These are phyloP conservation scores for Xylaria palmicola DNA, from an alignment of 495 filamentous ascomycete species.

Conservation along the genomic window DNA sequence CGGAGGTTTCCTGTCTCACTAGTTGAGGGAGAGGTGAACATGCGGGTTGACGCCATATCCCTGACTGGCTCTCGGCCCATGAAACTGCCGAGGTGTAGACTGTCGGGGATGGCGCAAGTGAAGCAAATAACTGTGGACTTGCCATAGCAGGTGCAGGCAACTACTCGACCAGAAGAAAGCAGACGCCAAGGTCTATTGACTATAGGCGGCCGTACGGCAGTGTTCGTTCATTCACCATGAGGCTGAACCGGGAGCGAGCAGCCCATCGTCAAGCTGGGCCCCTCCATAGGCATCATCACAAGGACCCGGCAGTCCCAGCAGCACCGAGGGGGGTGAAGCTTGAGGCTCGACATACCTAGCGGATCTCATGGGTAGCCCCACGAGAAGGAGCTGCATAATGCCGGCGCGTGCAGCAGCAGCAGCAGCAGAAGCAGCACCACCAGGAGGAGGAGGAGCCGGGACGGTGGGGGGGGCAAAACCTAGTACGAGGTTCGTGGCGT, in stretches of 20 bases:
- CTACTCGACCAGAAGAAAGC: slow-evolving; percentile 5
- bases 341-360: slow-evolving; percentile 4
- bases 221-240: not conserved
- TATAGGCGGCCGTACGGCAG: not conserved
- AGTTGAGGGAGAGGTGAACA: not conserved
- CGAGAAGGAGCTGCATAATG: slow-evolving; percentile 10
- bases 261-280: not conserved
- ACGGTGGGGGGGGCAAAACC: not conserved
- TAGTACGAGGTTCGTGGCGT: not conserved
- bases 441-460: not conserved
- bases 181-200: not conserved
- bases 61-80: slow-evolving; percentile 1
- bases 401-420: not conserved
- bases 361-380: slow-evolving; percentile 2
- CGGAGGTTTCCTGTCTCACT: slow-evolving; percentile 6
- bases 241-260: not conserved
- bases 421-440: no score
- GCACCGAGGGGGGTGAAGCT: not conserved
- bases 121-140: not conserved
- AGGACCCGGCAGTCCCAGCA: not conserved
- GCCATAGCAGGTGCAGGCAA: not conserved
- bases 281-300: slow-evolving; percentile 12
- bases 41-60: slow-evolving; percentile 11
- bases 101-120: not conserved
- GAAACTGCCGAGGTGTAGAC: slow-evolving; percentile 4